phyloP scores from a whole-genome alignment of 345 rosid genomes.

The Moricandia arvensis region DNA sequence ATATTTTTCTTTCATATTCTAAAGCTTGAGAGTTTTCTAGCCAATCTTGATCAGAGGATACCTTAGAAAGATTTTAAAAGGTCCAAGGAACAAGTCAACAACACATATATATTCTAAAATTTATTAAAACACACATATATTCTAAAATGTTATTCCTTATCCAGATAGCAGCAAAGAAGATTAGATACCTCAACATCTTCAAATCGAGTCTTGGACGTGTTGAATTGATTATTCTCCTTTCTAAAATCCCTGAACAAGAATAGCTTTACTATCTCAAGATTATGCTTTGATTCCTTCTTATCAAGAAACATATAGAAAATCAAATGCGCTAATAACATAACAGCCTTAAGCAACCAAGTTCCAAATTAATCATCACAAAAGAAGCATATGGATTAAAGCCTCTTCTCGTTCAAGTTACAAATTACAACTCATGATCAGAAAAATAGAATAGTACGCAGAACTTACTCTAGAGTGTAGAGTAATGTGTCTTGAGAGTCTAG shows the following conservation, averaged over 20 bases:
- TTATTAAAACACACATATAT: not conserved
- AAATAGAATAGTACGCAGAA: not conserved
- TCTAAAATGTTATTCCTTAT: slow-evolving; percentile 25
- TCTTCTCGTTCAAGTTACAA: not conserved
- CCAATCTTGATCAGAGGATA: slow-evolving; percentile 22
- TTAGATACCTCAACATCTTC: slow-evolving; percentile 30
- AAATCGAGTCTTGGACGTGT: slow-evolving; percentile 15
- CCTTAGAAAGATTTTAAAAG: slow-evolving; percentile 20
- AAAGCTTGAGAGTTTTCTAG: slow-evolving; percentile 5
- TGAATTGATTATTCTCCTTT: slow-evolving; percentile 1
- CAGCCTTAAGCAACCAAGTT: not conserved
- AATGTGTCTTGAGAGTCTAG: not conserved
- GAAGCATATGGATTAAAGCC: not conserved
- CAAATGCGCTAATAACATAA: not conserved
- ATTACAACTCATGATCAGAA: not conserved
- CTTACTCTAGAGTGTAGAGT: not conserved
- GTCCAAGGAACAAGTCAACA: slow-evolving; percentile 22
- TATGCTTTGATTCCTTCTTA: slow-evolving; percentile 30
- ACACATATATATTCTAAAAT: slow-evolving; percentile 13
- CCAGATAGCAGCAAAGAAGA: slow-evolving; percentile 18
- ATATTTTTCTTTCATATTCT: slow-evolving; percentile 3
- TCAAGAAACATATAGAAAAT: not conserved
- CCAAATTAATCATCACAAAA: not conserved
- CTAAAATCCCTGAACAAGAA: not conserved
- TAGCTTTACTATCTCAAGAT: not conserved